Base-by-base conservation (phyloP, 2,329 filamentous ascomycete genomes). In the Neopestalotiopsis clavispora region DNA sequence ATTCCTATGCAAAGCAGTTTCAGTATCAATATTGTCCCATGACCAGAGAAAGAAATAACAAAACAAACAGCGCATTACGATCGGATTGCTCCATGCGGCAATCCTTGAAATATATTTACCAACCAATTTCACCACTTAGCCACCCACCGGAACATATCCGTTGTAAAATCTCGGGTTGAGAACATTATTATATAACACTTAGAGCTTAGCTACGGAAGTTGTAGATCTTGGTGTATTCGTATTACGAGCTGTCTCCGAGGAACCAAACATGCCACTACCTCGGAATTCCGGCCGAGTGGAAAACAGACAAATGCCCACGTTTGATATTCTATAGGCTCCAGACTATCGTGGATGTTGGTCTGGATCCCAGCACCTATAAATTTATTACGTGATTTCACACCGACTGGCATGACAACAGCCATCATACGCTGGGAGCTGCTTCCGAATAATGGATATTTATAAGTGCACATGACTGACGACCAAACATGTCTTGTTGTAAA, bases 241-340 rank as follows among this genome's bases (percentile, higher is more conserved):
- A 52, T 52, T 52, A 52, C 45, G 45, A 52, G 45, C 45, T 52
- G 45, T n/a, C 45, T 52, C 45, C 45, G 45, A 52, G 45, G 45
- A 52, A 52, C 20, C n/a, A 20, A 52, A 52, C 17, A 52, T n/a
- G 45, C 17, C 45, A 52, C 45, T 20, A 52, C 45, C 20, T 52
- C 45, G 45, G 45, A 52, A 52, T 17, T 9, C n/a, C 45, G 45
- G 45, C 45, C 45, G n/a, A 52, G 20, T 52, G 45, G 45, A 52
- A 20, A 9, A 7, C 17, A 52, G 45, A 20, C 20, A 52, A 17
- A 52, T 52, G 45, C 14, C 17, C 45, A 52, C 45, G n/a, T 52
- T 17, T 52, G 45, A n/a, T n/a, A 17, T 38, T 38, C n/a, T 52
- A 52, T 23, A 52, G 45, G 20, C 45, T n/a, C n/a, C 17, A 52